Conservation (phyloP, 495 filamentous ascomycete species). For the Hypomontagnella monticulosa region DNA sequence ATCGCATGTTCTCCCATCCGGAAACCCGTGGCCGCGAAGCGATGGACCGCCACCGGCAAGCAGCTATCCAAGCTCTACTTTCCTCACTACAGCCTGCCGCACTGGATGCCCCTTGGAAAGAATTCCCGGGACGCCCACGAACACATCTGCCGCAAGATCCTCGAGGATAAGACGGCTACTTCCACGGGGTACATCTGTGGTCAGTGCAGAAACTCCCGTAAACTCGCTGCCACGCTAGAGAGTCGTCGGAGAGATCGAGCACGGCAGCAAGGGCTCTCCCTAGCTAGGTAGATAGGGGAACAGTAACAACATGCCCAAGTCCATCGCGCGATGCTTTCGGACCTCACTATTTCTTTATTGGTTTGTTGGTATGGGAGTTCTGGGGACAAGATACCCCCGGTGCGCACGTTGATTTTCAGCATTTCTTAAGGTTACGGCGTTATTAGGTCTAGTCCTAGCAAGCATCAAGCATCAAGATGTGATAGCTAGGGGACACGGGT, state of each 20-base stretch:
- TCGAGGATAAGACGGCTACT: neutral
- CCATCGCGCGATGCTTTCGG: too few relatives aligned
- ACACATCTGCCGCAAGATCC: neutral
- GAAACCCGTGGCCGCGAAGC: neutral
- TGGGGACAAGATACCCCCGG: too few relatives aligned
- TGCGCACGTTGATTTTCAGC: too few relatives aligned
- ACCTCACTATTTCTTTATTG: too few relatives aligned
- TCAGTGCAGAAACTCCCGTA: neutral
- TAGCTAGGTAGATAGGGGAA: neutral
- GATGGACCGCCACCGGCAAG: constrained; percentile 9
- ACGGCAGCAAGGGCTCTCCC: too few relatives aligned
- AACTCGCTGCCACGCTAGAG: neutral
- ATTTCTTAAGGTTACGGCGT: too few relatives aligned
- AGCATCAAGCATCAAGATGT: too few relatives aligned
- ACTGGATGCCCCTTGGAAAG: constrained; percentile 5
- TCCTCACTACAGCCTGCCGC: constrained; percentile 2
- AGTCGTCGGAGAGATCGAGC: too few relatives aligned
- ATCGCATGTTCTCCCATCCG: neutral
- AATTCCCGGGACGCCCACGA: neutral
- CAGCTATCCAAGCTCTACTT: constrained; percentile 12
- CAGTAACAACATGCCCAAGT: neutral
- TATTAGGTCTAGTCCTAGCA: too few relatives aligned
- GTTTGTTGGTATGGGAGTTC: too few relatives aligned
- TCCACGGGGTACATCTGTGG: neutral
- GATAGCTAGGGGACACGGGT: too few relatives aligned